Conservation (phyloP, 176 grass and related monocot species). For the Metroxylon sagu region DNA sequence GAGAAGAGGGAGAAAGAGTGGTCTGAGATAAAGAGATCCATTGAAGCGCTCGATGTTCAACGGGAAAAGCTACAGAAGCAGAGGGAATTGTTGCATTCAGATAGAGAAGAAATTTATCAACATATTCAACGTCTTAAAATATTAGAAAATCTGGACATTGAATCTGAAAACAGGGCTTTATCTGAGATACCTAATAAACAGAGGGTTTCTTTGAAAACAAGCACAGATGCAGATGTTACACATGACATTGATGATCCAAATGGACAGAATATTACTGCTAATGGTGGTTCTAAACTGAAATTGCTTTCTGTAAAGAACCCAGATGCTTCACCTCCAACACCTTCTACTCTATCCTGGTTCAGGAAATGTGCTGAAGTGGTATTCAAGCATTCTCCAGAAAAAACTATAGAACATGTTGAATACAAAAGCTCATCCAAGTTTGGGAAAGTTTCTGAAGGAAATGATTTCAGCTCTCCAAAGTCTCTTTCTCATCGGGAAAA, state of each 20-base stretch:
- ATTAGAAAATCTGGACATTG: slow-evolving; percentile 52
- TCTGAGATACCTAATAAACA: slow-evolving; percentile 29
- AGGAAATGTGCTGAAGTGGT: slow-evolving; percentile 62
- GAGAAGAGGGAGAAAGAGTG: slow-evolving; percentile 66
- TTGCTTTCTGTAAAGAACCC: slow-evolving; percentile 23
- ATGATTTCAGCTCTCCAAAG: background rate
- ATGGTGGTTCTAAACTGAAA: slow-evolving; percentile 24
- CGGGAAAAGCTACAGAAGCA: slow-evolving; percentile 90
- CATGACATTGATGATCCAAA: background rate
- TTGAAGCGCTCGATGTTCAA: slow-evolving; percentile 58
- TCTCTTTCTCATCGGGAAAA: background rate
- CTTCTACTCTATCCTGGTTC: slow-evolving; percentile 67
- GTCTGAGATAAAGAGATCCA: slow-evolving; percentile 55
- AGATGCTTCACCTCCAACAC: slow-evolving; percentile 29
- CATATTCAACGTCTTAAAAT: slow-evolving; percentile 68
- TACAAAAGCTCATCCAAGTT: slow-evolving; percentile 17
- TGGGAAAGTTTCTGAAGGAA: slow-evolving; percentile 6
- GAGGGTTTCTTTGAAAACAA: slow-evolving; percentile 22
- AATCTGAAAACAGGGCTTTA: slow-evolving; percentile 64
- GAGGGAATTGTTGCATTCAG: slow-evolving; percentile 67
- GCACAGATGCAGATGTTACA: slow-evolving; percentile 19
- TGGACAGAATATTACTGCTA: background rate
- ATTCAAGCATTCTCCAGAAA: slow-evolving; percentile 60
- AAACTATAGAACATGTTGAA: slow-evolving; percentile 11
- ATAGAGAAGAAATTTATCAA: slow-evolving; percentile 65